Conservation (phyloP, 1,284 basidiomycete species). For the Microbotryum scabiosae region DNA sequence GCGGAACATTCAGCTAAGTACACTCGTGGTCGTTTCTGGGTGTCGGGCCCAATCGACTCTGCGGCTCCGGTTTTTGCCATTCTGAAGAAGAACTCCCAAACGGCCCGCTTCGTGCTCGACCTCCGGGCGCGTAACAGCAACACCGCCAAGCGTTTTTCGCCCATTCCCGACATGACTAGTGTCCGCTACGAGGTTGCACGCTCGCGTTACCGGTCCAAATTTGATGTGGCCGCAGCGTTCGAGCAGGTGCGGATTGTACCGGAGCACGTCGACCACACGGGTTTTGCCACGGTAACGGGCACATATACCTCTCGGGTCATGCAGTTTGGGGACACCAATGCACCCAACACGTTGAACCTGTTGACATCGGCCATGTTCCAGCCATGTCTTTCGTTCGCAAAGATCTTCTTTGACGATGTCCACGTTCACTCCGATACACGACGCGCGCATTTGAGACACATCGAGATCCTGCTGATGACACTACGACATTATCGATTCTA, state of each 20-base stretch:
- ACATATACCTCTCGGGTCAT: slow-evolving; percentile 36
- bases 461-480: slow-evolving; percentile 33
- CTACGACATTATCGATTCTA: slow-evolving; percentile 32
- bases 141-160: slow-evolving; percentile 40
- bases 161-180: slow-evolving; percentile 41
- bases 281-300: slow-evolving; percentile 34
- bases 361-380: slow-evolving; percentile 41
- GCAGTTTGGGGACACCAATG: slow-evolving; percentile 41
- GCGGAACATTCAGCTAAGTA: slow-evolving; percentile 4
- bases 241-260: slow-evolving; percentile 34
- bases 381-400: slow-evolving; percentile 36
- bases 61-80: slow-evolving; percentile 9
- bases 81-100: slow-evolving; percentile 3
- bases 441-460: slow-evolving; percentile 37
- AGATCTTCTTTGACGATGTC: slow-evolving; percentile 42
- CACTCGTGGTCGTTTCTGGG: slow-evolving; percentile 3
- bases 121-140: slow-evolving; percentile 38
- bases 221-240: slow-evolving; percentile 38
- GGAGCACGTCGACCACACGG: slow-evolving; percentile 33
- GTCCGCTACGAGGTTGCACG: slow-evolving; percentile 36
- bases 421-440: slow-evolving; percentile 37
- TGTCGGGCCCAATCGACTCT: slow-evolving; percentile 2
- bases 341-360: slow-evolving; percentile 38
- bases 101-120: slow-evolving; percentile 12
- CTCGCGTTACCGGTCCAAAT: slow-evolving; percentile 33